Evolutionary conservation across 2,329 filamentous ascomycete genomes (phyloP), one percentile per base, ranked within the genome.

Genomic region (Trichoderma atrobrunneum): DNA sequence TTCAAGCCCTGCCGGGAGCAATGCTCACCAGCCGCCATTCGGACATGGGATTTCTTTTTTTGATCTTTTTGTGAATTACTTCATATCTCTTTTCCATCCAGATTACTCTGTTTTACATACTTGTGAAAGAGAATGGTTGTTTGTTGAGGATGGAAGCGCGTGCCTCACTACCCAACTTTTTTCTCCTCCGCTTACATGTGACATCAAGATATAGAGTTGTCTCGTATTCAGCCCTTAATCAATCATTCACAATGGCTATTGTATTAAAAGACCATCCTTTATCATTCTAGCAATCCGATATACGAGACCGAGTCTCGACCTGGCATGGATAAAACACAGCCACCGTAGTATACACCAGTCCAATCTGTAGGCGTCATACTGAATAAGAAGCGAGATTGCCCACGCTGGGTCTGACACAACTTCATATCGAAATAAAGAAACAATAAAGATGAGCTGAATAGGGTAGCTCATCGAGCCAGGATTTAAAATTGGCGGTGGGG

Each of bases 1-100:
- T 64, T 64, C 61, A 64, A 64, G 61, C 61, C 61, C 61, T 64
- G 61, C 61, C 61, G 61, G 61, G 61, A 64, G 61, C 61, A 64
- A 28, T 43, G 26, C 34, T 64, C 43, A 54, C 48, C 48, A 54
- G 48, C 21, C 48, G 48, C 48, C 48, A 24, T 54, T 54, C 48
- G 21, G 48, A 24, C 0, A 48, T 24, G 21, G 48, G 48, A 24
- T 54, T 54, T 24, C 11, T 24, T 54, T 54, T 54, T 54, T 51
- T 11, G n/a, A 0, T 24, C 2, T 54, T 54, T 54, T 24, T 51
- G 1, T 21, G 1, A 12, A 24, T 24, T 51, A 24, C 0, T 48
- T 6, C 4, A 12, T 24, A 48, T 24, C 0, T 14, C 5, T 51
- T 21, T 51, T 5, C 11, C 11, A 24, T 21, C 5, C 7, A 7